Conservation (phyloP, 495 filamentous ascomycete species). For the Trichoderma parareesei region DNA sequence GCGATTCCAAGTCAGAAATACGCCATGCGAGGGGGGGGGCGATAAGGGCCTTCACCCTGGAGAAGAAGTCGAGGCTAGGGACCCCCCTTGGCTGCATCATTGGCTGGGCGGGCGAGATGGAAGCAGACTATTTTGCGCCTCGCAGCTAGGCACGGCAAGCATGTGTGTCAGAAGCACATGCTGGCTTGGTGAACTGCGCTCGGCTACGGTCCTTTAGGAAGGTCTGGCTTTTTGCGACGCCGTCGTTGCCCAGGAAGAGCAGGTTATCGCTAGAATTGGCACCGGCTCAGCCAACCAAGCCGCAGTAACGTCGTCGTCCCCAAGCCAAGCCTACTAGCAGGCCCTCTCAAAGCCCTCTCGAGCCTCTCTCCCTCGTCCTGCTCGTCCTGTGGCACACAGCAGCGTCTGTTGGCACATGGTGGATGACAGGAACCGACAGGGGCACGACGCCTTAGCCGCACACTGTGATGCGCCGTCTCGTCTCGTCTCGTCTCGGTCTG, state of each 20-base stretch:
- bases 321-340: too few relatives aligned
- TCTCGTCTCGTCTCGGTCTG: neutral
- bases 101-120: neutral
- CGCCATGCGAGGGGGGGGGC: slow-evolving; percentile 4
- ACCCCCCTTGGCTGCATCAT: neutral
- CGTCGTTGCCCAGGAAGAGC: neutral
- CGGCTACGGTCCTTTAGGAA: neutral
- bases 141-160: slow-evolving; percentile 5
- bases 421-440: slow-evolving; percentile 5
- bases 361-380: neutral
- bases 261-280: slow-evolving; percentile 1
- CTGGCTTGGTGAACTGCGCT: neutral
- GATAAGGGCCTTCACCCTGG: slow-evolving; percentile 3
- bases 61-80: neutral
- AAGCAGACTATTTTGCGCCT: slow-evolving; percentile 9
- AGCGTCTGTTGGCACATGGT: slow-evolving; percentile 4
- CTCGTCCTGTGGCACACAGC: too few relatives aligned
- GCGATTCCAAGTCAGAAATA: slow-evolving; percentile 5
- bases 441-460: neutral
- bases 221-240: neutral
- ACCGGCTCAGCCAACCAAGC: neutral
- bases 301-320: too few relatives aligned
- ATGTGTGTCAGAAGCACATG: neutral
- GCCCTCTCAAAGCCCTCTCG: neutral
- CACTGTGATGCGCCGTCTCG: slow-evolving; percentile 7